Base-by-base conservation (phyloP, 805 yeast species). In the Martiniozyma abietophila region DNA sequence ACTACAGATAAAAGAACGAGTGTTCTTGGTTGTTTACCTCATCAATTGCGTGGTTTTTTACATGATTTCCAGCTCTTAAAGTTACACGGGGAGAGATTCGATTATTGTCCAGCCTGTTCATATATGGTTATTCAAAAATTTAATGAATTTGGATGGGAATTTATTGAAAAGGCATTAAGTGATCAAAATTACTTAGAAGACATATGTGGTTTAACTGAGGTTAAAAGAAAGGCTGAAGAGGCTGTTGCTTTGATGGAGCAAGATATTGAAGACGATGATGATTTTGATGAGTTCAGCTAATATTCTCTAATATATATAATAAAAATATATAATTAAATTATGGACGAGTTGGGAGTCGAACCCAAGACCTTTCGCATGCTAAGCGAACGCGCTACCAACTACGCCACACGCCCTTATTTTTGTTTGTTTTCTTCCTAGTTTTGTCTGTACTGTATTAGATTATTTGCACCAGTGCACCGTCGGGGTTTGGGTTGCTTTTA, bases 371-470 rank as follows among this genome's bases (percentile, higher is more conserved):
- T 70, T 72, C 76, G 72, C 80, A 74, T 74, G 80, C 80, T 72
- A 74, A 74, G 80, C 73, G 76, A 71, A 70, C 80, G 80, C 80
- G 80, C 80, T 74, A 74, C 80, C 80, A 71, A 74, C 80, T 74
- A 70, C 80, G 80, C 80, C 80, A 74, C 79, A 74, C 77, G 80
- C 81, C 80, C 81, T n/a, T n/a, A n/a, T n/a, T n/a, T n/a, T n/a
- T n/a, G n/a, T n/a, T n/a, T n/a, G n/a, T n/a, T n/a, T n/a, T n/a
- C n/a, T n/a, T n/a, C n/a, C n/a, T n/a, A n/a, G n/a, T n/a, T n/a
- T n/a, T n/a, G n/a, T n/a, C n/a, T n/a, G n/a, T n/a, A n/a, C n/a
- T n/a, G n/a, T n/a, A n/a, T n/a, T n/a, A n/a, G n/a, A n/a, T n/a
- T n/a, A n/a, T n/a, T n/a, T n/a, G n/a, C n/a, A n/a, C n/a, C n/a